Percentiles rank a stretch among this genome's conserved stretches.
phyloP scores from a whole-genome alignment of 768 basidiomycete species.

The Filobasidium wieringae region DNA sequence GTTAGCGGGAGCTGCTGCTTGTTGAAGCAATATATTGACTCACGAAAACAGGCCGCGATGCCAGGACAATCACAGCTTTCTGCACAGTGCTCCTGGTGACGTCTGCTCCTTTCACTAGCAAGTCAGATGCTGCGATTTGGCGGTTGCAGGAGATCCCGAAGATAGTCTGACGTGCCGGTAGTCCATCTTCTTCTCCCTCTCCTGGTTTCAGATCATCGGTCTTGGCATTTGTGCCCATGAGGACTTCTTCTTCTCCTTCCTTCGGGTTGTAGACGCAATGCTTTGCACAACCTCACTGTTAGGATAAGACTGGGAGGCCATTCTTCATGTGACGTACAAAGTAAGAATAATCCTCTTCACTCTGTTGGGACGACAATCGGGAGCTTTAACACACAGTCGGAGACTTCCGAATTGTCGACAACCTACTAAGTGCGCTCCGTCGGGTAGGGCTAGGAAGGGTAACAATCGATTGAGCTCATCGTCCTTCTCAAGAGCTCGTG shows the following conservation, averaged over 20 bases:
- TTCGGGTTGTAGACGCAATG: constrained; percentile 32
- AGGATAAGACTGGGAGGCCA: too few relatives aligned
- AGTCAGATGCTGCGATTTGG: constrained; percentile 68
- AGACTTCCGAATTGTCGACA: background rate
- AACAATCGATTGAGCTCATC: constrained; percentile 73
- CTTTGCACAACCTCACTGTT: constrained; percentile 11
- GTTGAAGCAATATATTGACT: too few relatives aligned
- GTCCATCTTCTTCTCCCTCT: background rate
- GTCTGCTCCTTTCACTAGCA: constrained; percentile 61
- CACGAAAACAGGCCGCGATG: constrained; percentile 43
- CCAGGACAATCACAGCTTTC: constrained; percentile 91
- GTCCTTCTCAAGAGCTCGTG: constrained; percentile 48
- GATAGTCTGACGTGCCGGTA: constrained; percentile 49
- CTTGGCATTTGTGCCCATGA: too few relatives aligned
- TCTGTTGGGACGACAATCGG: constrained; percentile 42
- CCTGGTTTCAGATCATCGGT: constrained; percentile 1
- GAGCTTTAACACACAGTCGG: background rate
- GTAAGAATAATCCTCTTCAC: constrained; percentile 88
- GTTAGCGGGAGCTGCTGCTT: too few relatives aligned
- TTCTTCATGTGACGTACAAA: constrained; percentile 51
- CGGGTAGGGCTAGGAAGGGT: constrained; percentile 91
- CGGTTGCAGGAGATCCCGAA: constrained; percentile 99
- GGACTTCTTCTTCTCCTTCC: constrained; percentile 8
- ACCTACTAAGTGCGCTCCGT: constrained; percentile 86
- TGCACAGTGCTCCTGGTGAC: constrained; percentile 94